phyloP scores from a whole-genome alignment of 257 asterid genomes.

The Verbena officinalis region DNA sequence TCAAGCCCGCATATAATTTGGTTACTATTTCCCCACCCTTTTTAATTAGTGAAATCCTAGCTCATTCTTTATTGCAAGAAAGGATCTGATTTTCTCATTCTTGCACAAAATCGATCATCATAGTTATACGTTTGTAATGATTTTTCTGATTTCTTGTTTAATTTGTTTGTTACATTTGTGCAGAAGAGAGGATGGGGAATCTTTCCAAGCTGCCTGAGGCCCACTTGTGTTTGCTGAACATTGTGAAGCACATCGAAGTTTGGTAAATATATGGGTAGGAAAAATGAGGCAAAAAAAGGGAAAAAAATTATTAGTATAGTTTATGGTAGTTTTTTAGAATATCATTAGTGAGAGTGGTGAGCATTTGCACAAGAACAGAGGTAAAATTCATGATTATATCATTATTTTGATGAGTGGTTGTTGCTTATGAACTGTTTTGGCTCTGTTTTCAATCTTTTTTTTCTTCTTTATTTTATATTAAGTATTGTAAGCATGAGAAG shows the following conservation, averaged over 20 bases:
- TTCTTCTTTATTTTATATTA: background rate
- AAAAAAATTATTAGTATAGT: background rate
- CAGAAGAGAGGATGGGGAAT: slow-evolving; percentile 69
- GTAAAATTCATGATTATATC: slow-evolving; percentile 18
- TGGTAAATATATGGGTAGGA: slow-evolving; percentile 31
- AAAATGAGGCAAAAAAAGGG: too few relatives aligned
- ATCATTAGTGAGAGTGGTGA: background rate
- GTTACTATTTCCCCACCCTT: too few relatives aligned
- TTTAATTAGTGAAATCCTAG: too few relatives aligned
- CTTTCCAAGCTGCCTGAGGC: slow-evolving; percentile 64
- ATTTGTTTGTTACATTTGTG: background rate
- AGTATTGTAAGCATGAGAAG: slow-evolving; percentile 24
- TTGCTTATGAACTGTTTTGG: slow-evolving; percentile 4
- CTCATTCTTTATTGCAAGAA: too few relatives aligned
- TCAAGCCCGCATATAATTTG: too few relatives aligned
- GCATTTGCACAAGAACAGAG: slow-evolving; percentile 22
- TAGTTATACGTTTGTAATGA: too few relatives aligned
- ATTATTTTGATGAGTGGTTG: slow-evolving; percentile 21
- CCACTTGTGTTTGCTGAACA: slow-evolving; percentile 48
- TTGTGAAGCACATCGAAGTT: background rate
- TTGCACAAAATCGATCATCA: too few relatives aligned
- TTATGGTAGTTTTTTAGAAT: background rate
- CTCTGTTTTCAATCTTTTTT: slow-evolving; percentile 11
- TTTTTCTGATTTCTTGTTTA: too few relatives aligned
- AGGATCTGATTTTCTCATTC: too few relatives aligned